These are phyloP conservation scores for Globisporangium recalcitrans DNA, from an alignment of 352 stramenopile genomes.

Conservation along the genomic window DNA sequence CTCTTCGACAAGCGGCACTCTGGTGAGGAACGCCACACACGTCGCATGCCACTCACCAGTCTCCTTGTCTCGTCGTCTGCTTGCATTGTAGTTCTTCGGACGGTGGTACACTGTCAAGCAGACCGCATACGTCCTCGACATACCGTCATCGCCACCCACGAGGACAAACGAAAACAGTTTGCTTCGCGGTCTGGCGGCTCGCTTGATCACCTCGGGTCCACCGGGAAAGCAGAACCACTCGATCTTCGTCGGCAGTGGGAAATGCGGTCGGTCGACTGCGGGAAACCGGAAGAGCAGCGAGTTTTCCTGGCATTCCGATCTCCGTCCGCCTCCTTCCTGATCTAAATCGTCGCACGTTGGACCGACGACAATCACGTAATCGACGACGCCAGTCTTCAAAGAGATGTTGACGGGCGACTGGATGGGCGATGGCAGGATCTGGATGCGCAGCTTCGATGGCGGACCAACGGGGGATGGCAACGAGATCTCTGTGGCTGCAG, in stretches of 20 bases:
- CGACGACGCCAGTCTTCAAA: constrained; percentile 57
- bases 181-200: constrained; percentile 35
- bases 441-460: constrained; percentile 12
- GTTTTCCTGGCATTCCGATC: constrained; percentile 32
- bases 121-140: constrained; percentile 64
- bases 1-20: constrained; percentile 56
- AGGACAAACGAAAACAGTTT: constrained; percentile 80
- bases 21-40: constrained; percentile 70
- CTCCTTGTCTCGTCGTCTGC: constrained; percentile 9
- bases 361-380: constrained; percentile 77
- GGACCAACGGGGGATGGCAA: constrained; percentile 27
- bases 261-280: constrained; percentile 39
- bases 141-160: constrained; percentile 64
- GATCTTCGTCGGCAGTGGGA: constrained; percentile 80
- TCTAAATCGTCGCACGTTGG: constrained; percentile 9
- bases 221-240: constrained; percentile 87
- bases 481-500: constrained; percentile 24
- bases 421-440: constrained; percentile 6
- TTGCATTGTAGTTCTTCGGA: not conserved
- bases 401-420: constrained; percentile 21
- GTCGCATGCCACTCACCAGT: constrained; percentile 50
- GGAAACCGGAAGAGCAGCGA: constrained; percentile 64
- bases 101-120: constrained; percentile 72
- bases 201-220: constrained; percentile 51
- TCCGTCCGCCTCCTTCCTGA: not conserved